These are phyloP conservation scores for Bipolaris sorokiniana DNA, from an alignment of 2,329 filamentous ascomycete genomes.

Conservation along the genomic window DNA sequence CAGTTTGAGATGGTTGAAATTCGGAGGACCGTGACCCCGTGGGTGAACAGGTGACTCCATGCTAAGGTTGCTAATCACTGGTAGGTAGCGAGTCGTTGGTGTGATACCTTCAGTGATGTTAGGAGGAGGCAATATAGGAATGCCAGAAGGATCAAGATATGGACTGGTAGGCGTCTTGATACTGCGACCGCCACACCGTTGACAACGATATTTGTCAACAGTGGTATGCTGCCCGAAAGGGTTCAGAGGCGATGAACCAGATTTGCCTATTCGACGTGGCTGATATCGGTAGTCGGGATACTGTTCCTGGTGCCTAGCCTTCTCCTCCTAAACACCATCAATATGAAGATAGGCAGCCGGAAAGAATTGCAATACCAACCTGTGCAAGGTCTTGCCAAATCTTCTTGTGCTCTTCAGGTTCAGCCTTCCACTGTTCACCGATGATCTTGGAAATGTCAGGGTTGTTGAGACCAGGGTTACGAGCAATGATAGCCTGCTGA, in stretches of 20 bases:
- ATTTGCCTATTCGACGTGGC: slow-evolving; percentile 64
- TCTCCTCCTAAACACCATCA: slow-evolving; percentile 70
- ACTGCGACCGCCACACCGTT: slow-evolving; percentile 73
- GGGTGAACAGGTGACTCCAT: slow-evolving; percentile 45
- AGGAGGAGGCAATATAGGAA: slow-evolving; percentile 50
- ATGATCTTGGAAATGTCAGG: slow-evolving; percentile 98
- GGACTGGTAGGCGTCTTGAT: slow-evolving; percentile 68
- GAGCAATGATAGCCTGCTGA: slow-evolving; percentile 78
- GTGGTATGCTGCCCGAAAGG: slow-evolving; percentile 43
- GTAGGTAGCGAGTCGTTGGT: slow-evolving; percentile 43
- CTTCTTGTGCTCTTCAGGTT: slow-evolving; percentile 75
- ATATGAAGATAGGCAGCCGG: neutral
- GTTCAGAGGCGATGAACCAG: slow-evolving; percentile 48
- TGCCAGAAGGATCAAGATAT: slow-evolving; percentile 53
- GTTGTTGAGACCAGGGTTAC: slow-evolving; percentile 89
- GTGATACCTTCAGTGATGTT: slow-evolving; percentile 41
- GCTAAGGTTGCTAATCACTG: slow-evolving; percentile 52
- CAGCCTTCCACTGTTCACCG: slow-evolving; percentile 85
- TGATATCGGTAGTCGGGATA: slow-evolving; percentile 96
- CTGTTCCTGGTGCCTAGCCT: slow-evolving; percentile 82
- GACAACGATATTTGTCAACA: slow-evolving; percentile 61
- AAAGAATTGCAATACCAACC: slow-evolving; percentile 52
- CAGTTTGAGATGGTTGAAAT: slow-evolving; percentile 34
- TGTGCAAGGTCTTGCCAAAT: slow-evolving; percentile 90
- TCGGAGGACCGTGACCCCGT: slow-evolving; percentile 31